Conservation (phyloP, 768 basidiomycete genomes). For the Hysterangium stoloniferum region DNA sequence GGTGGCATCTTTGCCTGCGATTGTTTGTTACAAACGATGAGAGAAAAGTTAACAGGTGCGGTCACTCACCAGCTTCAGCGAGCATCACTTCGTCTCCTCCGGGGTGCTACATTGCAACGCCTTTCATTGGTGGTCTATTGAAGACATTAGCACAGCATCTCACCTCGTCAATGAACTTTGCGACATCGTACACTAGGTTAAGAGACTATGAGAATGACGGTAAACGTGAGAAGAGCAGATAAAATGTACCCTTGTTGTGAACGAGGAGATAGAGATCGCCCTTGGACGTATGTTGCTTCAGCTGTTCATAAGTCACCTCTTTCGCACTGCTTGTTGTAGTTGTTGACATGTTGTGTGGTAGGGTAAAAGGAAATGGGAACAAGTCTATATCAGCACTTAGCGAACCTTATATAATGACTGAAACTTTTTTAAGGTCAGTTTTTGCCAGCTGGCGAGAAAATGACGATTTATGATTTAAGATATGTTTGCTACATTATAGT, state of each 20-base stretch:
- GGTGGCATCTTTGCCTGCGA: constrained; percentile 84
- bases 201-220: constrained; percentile 14
- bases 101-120: constrained; percentile 55
- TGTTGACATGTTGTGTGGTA: constrained; percentile 11
- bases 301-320: constrained; percentile 61
- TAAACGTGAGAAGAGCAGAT: constrained; percentile 3
- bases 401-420: too few relatives aligned
- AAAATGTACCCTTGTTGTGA: constrained; percentile 65
- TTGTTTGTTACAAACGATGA: constrained; percentile 7
- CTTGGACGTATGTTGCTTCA: constrained; percentile 68
- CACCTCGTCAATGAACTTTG: constrained; percentile 94
- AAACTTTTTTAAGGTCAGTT: background rate
- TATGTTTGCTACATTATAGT: constrained; percentile 7
- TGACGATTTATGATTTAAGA: too few relatives aligned
- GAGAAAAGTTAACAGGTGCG: constrained; percentile 6
- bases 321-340: constrained; percentile 34
- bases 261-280: constrained; percentile 77
- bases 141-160: constrained; percentile 13
- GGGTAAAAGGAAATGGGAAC: constrained; percentile 14
- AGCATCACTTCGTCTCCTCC: constrained; percentile 98
- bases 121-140: background rate
- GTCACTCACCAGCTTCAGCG: constrained; percentile 76
- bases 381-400: too few relatives aligned
- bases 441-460: too few relatives aligned
- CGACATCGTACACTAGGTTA: constrained; percentile 73